Evolutionary conservation across 148 eudicot species (phyloP).

Genomic region (Silene latifolia): DNA sequence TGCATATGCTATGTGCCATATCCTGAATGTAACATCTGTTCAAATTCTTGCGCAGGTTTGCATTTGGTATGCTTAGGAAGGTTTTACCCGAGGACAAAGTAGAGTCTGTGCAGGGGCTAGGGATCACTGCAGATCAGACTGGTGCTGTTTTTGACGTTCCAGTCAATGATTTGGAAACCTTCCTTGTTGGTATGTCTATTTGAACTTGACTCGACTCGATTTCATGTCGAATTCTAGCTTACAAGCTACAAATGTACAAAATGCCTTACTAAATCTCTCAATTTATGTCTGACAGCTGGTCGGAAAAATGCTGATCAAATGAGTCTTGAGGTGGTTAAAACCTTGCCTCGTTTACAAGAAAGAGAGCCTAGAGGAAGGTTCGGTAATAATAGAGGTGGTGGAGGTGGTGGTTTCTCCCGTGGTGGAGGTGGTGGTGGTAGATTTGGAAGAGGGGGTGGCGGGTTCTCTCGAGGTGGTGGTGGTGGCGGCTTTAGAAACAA

Average conservation of each 20-base stretch:
- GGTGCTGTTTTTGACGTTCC: slow-evolving; percentile 10
- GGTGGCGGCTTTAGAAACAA: slow-evolving; percentile 28
- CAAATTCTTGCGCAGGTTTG: slow-evolving; percentile 6
- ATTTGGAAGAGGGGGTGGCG: slow-evolving; percentile 38
- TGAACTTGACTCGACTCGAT: not conserved
- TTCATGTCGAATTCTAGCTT: not conserved
- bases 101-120: slow-evolving; percentile 5
- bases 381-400: slow-evolving; percentile 44
- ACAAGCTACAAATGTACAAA: not conserved
- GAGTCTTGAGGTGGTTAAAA: slow-evolving; percentile 63
- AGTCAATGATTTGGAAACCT: slow-evolving; percentile 3
- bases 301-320: slow-evolving; percentile 49
- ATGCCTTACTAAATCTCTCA: not conserved
- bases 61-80: slow-evolving; percentile 8
- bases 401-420: slow-evolving; percentile 19
- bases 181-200: not conserved
- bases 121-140: slow-evolving; percentile 5
- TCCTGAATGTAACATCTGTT: not conserved
- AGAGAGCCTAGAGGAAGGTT: slow-evolving; percentile 55
- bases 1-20: not conserved
- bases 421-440: slow-evolving; percentile 42
- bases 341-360: slow-evolving; percentile 65
- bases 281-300: not conserved
- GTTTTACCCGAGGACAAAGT: slow-evolving; percentile 3
- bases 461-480: slow-evolving; percentile 33